A percentile compares a stretch with the other conserved stretches of the same genome.
phyloP scores from a whole-genome alignment of 2,329 filamentous ascomycete genomes.

The Chaetomiaceae sp. region DNA sequence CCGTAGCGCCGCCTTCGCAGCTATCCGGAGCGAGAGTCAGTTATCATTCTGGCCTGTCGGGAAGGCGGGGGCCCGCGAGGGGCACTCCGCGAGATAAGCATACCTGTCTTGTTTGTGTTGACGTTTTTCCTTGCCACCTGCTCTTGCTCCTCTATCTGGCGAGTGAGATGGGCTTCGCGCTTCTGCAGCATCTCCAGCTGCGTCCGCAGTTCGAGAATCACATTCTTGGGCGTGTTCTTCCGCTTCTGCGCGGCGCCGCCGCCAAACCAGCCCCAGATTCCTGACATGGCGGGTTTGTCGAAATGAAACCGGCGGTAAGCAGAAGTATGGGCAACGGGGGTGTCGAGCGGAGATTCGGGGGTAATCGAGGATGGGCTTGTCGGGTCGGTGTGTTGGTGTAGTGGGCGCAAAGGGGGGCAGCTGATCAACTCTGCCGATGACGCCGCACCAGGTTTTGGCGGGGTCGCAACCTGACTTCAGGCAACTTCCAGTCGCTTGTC shows the following conservation, averaged over 20 bases:
- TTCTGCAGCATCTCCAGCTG: slow-evolving; percentile 98
- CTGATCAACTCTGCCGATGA: slow-evolving; percentile 26
- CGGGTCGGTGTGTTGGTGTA: slow-evolving; percentile 4
- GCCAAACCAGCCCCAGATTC: slow-evolving; percentile 88
- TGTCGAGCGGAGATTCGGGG: not conserved
- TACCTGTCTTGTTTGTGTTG: slow-evolving; percentile 85
- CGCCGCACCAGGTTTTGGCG: slow-evolving; percentile 24
- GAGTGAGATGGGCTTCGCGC: slow-evolving; percentile 84
- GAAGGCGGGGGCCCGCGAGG: not conserved
- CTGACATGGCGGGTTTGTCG: slow-evolving; percentile 44
- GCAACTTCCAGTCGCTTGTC: slow-evolving; percentile 1
- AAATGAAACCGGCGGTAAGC: not conserved
- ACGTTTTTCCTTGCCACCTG: slow-evolving; percentile 84
- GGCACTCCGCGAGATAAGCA: too few relatives aligned
- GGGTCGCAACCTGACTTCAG: slow-evolving; percentile 22
- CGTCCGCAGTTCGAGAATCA: slow-evolving; percentile 79
- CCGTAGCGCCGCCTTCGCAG: slow-evolving; percentile 81
- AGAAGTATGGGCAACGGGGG: not conserved
- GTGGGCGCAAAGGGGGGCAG: slow-evolving; percentile 15
- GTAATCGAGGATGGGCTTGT: not conserved
- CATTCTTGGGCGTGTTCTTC: slow-evolving; percentile 95
- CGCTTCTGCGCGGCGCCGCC: slow-evolving; percentile 75
- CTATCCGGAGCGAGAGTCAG: slow-evolving; percentile 42
- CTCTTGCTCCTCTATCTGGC: slow-evolving; percentile 91
- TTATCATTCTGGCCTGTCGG: not conserved